phyloP scores from a whole-genome alignment of 2,329 filamentous ascomycete genomes.

The Dothideomycetes sp. region DNA sequence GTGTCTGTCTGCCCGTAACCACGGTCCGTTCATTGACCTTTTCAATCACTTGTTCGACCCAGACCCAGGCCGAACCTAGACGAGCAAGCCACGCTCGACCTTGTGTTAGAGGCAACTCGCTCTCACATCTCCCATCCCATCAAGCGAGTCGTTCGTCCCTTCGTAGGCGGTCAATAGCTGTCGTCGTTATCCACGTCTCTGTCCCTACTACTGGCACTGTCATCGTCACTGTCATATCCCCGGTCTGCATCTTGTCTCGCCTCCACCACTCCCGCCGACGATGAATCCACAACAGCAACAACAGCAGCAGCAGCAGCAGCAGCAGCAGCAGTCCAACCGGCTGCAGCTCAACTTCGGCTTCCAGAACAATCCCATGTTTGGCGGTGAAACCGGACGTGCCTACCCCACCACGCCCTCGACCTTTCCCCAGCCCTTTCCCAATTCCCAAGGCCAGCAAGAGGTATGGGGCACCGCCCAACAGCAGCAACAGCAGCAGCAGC shows the following conservation, averaged over 20 bases:
- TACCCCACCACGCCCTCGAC: slow-evolving; percentile 74
- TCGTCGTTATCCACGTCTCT: too few relatives aligned
- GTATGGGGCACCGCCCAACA: slow-evolving; percentile 41
- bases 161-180: too few relatives aligned
- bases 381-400: slow-evolving; percentile 32
- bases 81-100: too few relatives aligned
- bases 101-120: too few relatives aligned
- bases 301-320: slow-evolving; percentile 14
- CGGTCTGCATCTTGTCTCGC: too few relatives aligned
- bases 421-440: slow-evolving; percentile 75
- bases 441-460: slow-evolving; percentile 50
- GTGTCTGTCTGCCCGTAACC: neutral
- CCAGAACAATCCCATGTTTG: slow-evolving; percentile 30
- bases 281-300: slow-evolving; percentile 14
- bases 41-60: too few relatives aligned
- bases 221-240: too few relatives aligned
- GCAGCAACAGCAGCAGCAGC: slow-evolving; percentile 13
- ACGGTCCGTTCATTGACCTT: neutral
- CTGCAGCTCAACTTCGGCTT: slow-evolving; percentile 40
- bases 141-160: too few relatives aligned
- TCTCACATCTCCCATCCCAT: too few relatives aligned
- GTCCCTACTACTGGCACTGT: too few relatives aligned
- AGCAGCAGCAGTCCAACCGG: slow-evolving; percentile 26
- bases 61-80: too few relatives aligned
- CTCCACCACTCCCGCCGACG: too few relatives aligned